Evolutionary conservation across 768 basidiomycete genomes (phyloP), one percentile per base, ranked within the genome.

Genomic region (Rhodotorula paludigena): DNA sequence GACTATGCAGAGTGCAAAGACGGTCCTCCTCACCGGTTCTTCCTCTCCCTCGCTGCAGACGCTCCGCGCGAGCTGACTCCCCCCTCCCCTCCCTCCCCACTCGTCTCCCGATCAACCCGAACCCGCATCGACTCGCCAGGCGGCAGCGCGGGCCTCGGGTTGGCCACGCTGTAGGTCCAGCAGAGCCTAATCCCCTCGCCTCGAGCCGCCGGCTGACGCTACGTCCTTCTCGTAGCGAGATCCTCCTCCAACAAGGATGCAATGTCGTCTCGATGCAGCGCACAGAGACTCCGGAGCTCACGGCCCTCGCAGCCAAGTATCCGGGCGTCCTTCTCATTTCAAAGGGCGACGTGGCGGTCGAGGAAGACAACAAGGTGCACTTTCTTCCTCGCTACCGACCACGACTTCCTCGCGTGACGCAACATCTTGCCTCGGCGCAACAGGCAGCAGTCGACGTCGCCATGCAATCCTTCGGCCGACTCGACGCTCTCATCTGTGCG

Each of bases 121-220:
- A 8, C n/a, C n/a, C n/a, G n/a, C n/a, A n/a, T 42, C 55, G 30
- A 23, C 10, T 38, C 36, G 71, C 89, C 92, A 64, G 92, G 93
- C 60, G 92, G 89, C 28, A 92, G 89, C 62, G 82, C 83, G 74
- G 86, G 86, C 8, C 86, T 96, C 68, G 92, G 93, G 3, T 84
- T 94, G 57, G 88, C 90, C 25, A 83, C 89, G 70, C 84, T 87
- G 39, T 81, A 75, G n/a, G 80, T 84, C 7, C 48, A 60, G n/a
- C 83, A 93, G 32, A 81, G 92, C 44, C 16, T 35, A n/a, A 16
- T 33, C 8, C 38, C 20, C 30, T 30, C 35, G 9, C 25, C 1
- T 16, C 15, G 9, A 35, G 36, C 1, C 42, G 8, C 7, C 15
- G 20, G 2, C 35, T 57, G 39, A 52, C 36, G 39, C 9, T 15